phyloP scores from a whole-genome alignment of 1,284 basidiomycete species.

The Blastosporella zonata region DNA sequence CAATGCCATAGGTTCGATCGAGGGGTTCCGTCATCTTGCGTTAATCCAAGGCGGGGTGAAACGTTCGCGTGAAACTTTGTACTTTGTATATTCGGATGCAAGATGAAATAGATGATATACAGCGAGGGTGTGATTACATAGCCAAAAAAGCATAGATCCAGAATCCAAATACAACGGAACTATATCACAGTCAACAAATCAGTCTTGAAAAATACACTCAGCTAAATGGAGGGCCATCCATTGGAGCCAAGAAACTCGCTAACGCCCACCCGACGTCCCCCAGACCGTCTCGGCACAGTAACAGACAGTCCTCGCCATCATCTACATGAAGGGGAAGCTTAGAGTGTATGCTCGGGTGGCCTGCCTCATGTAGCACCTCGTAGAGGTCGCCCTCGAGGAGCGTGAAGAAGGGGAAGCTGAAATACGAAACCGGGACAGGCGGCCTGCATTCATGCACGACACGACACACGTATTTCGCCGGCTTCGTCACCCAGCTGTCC shows the following conservation, averaged over 20 bases:
- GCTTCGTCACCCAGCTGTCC: constrained; percentile 42
- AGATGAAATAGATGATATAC: too few relatives aligned
- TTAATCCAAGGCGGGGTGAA: too few relatives aligned
- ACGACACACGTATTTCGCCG: constrained; percentile 58
- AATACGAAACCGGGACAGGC: constrained; percentile 61
- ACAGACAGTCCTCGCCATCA: constrained; percentile 75
- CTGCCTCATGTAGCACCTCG: constrained; percentile 69
- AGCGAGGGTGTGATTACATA: too few relatives aligned
- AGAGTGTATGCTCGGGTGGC: constrained; percentile 68
- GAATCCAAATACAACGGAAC: not conserved
- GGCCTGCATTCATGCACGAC: constrained; percentile 67
- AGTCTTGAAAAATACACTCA: not conserved
- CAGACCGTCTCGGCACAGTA: constrained; percentile 52
- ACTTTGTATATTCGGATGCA: not conserved
- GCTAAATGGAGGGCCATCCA: constrained; percentile 27
- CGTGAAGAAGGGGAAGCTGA: constrained; percentile 69
- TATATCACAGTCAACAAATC: not conserved
- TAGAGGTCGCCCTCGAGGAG: constrained; percentile 58
- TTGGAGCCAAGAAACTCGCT: constrained; percentile 73
- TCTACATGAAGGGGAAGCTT: constrained; percentile 73
- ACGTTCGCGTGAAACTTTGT: not conserved
- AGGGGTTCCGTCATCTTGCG: too few relatives aligned
- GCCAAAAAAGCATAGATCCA: not conserved
- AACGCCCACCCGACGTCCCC: constrained; percentile 73
- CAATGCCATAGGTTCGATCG: too few relatives aligned